A percentile compares a stretch with the other conserved stretches of the same genome.
phyloP scores from a whole-genome alignment of 2,329 filamentous ascomycete genomes.

The Penicillium sp. region DNA sequence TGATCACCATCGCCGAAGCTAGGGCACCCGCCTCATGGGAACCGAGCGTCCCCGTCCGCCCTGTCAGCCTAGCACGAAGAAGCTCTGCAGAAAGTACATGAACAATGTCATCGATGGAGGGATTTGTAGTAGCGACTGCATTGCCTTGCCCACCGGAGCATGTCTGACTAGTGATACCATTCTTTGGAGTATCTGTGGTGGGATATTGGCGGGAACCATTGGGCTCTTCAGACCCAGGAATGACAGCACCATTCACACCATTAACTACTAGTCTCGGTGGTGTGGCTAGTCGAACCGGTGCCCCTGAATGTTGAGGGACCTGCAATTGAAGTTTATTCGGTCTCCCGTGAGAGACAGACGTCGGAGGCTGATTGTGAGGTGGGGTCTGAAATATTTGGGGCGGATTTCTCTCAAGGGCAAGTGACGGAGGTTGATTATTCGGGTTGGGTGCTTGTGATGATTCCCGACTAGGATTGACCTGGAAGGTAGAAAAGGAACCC shows the following conservation, averaged over 20 bases:
- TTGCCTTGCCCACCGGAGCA: conserved; percentile 4
- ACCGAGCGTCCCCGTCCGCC: conserved; percentile 25
- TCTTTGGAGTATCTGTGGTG: not conserved
- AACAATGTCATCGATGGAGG: conserved; percentile 32
- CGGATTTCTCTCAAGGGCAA: conserved; percentile 42
- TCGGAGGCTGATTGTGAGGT: conserved; percentile 27
- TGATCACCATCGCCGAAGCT: conserved; percentile 30
- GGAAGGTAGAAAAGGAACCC: conserved; percentile 67
- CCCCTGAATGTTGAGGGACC: conserved; percentile 40
- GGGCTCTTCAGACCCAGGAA: not conserved
- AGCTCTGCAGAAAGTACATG: conserved; percentile 33
- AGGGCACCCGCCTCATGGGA: conserved; percentile 31
- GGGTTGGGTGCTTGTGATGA: conserved; percentile 44
- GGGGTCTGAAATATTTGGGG: conserved; percentile 15
- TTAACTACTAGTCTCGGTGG: conserved; percentile 42
- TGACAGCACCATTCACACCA: conserved; percentile 26
- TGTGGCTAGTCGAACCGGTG: conserved; percentile 42
- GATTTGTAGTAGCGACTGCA: conserved; percentile 5
- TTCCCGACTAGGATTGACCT: conserved; percentile 55
- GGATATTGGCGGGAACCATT: not conserved
- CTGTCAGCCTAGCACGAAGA: conserved; percentile 26
- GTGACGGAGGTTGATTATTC: conserved; percentile 37
- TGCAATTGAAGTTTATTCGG: conserved; percentile 43
- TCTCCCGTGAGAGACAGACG: conserved; percentile 22
- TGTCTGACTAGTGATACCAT: not conserved